Conservation (phyloP, 2,329 filamentous ascomycete species). For the Xylaria sp. region DNA sequence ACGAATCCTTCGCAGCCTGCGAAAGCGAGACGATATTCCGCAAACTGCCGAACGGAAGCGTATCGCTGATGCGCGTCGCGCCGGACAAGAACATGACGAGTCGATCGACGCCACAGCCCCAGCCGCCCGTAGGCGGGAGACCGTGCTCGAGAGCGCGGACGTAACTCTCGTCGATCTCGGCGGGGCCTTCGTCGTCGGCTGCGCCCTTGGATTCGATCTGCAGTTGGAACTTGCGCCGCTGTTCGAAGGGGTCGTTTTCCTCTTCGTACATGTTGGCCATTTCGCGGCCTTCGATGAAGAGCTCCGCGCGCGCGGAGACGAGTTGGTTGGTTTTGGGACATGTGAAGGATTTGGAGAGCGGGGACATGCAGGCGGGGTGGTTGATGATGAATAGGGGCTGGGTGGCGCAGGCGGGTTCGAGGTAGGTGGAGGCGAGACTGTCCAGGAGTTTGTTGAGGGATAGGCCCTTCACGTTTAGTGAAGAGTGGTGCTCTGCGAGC, state of each 20-base stretch:
- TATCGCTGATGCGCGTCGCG: constrained; percentile 73
- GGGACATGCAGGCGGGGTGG: constrained; percentile 86
- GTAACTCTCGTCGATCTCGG: constrained; percentile 71
- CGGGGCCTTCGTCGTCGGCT: constrained; percentile 41
- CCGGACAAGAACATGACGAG: constrained; percentile 88
- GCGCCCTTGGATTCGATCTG: constrained; percentile 39
- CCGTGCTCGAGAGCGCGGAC: constrained; percentile 80
- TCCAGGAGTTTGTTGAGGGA: constrained; percentile 71
- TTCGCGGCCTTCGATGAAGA: constrained; percentile 76
- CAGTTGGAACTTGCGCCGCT: constrained; percentile 72
- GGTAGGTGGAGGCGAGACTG: constrained; percentile 65
- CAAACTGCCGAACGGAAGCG: constrained; percentile 82
- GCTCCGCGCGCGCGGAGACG: constrained; percentile 76
- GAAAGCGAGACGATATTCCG: constrained; percentile 57
- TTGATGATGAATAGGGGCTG: constrained; percentile 79
- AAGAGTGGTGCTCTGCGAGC: constrained; percentile 55
- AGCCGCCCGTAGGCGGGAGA: constrained; percentile 91
- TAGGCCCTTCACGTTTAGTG: constrained; percentile 50
- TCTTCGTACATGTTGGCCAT: constrained; percentile 97
- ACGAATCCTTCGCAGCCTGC: constrained; percentile 23
- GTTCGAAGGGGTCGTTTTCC: constrained; percentile 86
- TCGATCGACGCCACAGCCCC: constrained; percentile 90
- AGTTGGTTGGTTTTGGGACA: constrained; percentile 64
- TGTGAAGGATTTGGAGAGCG: constrained; percentile 79
- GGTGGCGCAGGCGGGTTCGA: constrained; percentile 68